Percentiles rank a stretch among this genome's conserved stretches.
phyloP scores from a whole-genome alignment of 1,284 basidiomycete species.

The Malassezia vespertilionis region DNA sequence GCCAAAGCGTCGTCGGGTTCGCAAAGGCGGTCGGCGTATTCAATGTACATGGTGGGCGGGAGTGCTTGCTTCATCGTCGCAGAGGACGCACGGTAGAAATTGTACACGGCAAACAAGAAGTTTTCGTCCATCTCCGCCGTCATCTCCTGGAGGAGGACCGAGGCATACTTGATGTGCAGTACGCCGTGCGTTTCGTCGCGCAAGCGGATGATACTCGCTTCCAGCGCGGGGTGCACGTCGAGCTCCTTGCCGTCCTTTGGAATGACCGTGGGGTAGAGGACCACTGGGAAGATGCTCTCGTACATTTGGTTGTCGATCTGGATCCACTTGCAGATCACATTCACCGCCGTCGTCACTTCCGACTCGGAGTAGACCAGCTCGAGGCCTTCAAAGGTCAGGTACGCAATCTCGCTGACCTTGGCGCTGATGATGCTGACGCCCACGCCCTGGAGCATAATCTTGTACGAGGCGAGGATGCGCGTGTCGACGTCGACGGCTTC shows the following conservation, averaged over 20 bases:
- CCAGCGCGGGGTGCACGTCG: constrained; percentile 76
- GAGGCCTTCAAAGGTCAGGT: constrained; percentile 67
- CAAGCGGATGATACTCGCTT: constrained; percentile 74
- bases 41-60: constrained; percentile 56
- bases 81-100: constrained; percentile 66
- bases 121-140: constrained; percentile 96
- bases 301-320: constrained; percentile 90
- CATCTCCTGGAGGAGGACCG: constrained; percentile 82
- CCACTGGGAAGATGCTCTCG: constrained; percentile 86
- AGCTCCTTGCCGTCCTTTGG: constrained; percentile 67
- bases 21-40: constrained; percentile 63
- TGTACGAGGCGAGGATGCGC: constrained; percentile 59
- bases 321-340: constrained; percentile 72
- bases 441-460: constrained; percentile 74
- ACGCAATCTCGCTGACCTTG: constrained; percentile 77
- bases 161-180: constrained; percentile 91
- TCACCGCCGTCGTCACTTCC: constrained; percentile 67
- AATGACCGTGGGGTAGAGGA: constrained; percentile 86
- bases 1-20: constrained; percentile 60
- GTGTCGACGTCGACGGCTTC: constrained; percentile 71
- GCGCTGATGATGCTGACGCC: constrained; percentile 87
- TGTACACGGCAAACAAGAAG: constrained; percentile 81
- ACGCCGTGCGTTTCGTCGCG: constrained; percentile 85
- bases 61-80: constrained; percentile 19
- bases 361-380: constrained; percentile 79